Evolutionary conservation across 2,329 filamentous ascomycete genomes (phyloP), one percentile per base, ranked within the genome.

Genomic region (Fusarium agapanthi): DNA sequence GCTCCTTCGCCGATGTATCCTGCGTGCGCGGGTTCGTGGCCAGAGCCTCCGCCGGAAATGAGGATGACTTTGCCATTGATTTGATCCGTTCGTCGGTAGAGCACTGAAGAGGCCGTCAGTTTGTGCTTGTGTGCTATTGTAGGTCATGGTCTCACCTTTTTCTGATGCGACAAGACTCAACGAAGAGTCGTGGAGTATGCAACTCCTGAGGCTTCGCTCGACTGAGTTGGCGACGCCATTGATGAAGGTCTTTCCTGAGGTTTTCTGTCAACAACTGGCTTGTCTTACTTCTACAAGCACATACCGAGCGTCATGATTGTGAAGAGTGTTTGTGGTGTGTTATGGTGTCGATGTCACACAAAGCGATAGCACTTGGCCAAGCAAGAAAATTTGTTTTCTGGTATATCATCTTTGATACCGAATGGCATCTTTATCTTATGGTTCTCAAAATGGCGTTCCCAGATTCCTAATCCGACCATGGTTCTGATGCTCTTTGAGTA

Each of bases 1-100:
- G 74, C 74, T 3, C 75, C 75, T 14, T 75, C 69, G 16, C 75
- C 75, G 4, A 77, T 43, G 64, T 76, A 77, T 60, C 74, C 75
- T 13, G 75, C 74, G 12, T 77, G 74, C 4, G 75, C 75, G 11
- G 75, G 75, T 32, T 77, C 75, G 24, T 77, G 75, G 12, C 75
- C 75, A 1, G 75, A 77, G 18, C 75, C 74, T 11, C 74, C 75
- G 10, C 75, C 75, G 1, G 75, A 76, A 34, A 77, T 51, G 11
- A 77, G 60, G 15, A 72, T 61, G 16, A 77, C 75, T 41, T 76
- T 77, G 30, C 64, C 63, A 51, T 59, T 56, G 14, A 24, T 56
- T 14, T 71, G 43, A 37, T 67, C 57, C 14, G 22, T 58, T 60
- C 67, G 67, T 47, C 74, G 69, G 44, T 75, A 76, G 24, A 77